A percentile compares a stretch with the other conserved stretches of the same genome.
Evolutionary conservation across 1,139 yeast genomes (phyloP).

Genomic region (Groenewaldozyma sp.): DNA sequence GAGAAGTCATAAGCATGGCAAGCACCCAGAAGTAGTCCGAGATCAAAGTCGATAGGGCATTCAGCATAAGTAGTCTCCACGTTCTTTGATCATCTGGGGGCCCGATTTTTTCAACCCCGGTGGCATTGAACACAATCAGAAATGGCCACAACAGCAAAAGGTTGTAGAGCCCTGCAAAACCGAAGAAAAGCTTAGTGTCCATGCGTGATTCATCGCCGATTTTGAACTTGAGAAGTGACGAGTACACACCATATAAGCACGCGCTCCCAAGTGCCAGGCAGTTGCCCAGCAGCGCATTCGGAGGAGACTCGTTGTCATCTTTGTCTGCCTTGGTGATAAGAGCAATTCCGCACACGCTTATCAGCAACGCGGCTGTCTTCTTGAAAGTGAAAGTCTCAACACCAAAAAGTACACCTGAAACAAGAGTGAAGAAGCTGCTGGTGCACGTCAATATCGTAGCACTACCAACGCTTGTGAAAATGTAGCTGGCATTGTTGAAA

Average conservation of each 20-base stretch:
- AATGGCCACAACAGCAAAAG: constrained; percentile 77
- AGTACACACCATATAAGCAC: constrained; percentile 79
- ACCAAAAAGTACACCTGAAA: constrained; percentile 66
- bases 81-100: constrained; percentile 52
- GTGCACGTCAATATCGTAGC: constrained; percentile 90
- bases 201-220: constrained; percentile 65
- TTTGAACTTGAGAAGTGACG: constrained; percentile 67
- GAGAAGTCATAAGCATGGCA: constrained; percentile 86
- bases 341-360: constrained; percentile 71
- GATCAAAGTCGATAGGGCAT: constrained; percentile 69
- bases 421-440: constrained; percentile 81
- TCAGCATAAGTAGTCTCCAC: constrained; percentile 46
- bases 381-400: constrained; percentile 59
- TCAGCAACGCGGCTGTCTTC: constrained; percentile 59
- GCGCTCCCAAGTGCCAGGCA: constrained; percentile 76
- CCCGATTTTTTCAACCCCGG: constrained; percentile 60
- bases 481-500: constrained; percentile 76
- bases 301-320: constrained; percentile 24
- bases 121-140: constrained; percentile 46
- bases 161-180: constrained; percentile 86
- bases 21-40: constrained; percentile 95
- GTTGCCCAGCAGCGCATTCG: constrained; percentile 60
- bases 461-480: constrained; percentile 85
- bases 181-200: constrained; percentile 82
- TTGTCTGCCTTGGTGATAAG: constrained; percentile 56